phyloP scores from a whole-genome alignment of 345 rosid species.

The Corchorus capsularis region DNA sequence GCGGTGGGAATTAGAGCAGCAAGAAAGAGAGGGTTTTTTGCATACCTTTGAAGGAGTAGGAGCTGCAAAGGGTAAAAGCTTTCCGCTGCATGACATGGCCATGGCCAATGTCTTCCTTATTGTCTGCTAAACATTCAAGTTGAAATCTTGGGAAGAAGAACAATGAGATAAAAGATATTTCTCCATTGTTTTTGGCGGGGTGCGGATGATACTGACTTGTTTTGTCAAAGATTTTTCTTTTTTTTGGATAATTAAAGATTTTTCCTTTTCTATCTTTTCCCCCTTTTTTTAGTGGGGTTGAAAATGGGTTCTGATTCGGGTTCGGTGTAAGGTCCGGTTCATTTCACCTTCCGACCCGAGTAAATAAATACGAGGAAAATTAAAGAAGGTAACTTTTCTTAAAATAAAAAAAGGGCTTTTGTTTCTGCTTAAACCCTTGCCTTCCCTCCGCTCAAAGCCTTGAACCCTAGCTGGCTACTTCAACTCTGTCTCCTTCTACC shows the following conservation, averaged over 20 bases:
- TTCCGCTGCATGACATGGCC: conserved; percentile 32
- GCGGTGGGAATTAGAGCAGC: conserved; percentile 16
- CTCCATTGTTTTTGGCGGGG: conserved; percentile 5
- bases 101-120: background rate
- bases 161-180: conserved; percentile 9
- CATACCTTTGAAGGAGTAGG: conserved; percentile 27
- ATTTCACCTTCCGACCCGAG: background rate
- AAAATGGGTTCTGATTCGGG: background rate
- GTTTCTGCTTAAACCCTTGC: background rate
- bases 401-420: no score
- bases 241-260: no score
- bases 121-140: background rate
- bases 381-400: background rate
- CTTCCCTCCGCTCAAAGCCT: background rate
- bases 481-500: background rate
- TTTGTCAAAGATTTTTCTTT: background rate
- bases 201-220: background rate
- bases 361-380: background rate
- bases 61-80: conserved; percentile 20
- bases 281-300: background rate
- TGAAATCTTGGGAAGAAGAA: background rate
- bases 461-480: conserved; percentile 3
- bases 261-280: background rate
- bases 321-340: no score
- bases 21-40: conserved; percentile 25